Base-by-base conservation (phyloP, 1,139 yeast genomes). In the Neolecta irregularis region DNA sequence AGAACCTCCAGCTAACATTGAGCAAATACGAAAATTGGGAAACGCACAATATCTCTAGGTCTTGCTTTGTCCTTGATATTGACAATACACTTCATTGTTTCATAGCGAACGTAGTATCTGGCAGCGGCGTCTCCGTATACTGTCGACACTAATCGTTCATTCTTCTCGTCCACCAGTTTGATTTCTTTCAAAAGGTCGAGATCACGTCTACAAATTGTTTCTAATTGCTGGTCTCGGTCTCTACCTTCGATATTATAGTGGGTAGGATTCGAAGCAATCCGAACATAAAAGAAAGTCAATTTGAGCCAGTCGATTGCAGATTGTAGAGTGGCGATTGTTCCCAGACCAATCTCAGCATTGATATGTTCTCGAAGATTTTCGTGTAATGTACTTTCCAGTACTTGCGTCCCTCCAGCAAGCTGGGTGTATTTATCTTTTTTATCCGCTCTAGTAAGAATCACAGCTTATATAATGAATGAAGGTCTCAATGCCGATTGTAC, bases 371-470 rank as follows among this genome's bases (percentile, higher is more conserved):
- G 50, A 30, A 64, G 51, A 44, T 60, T 61, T 36, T 54, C 44
- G 46, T 60, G 72, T 34, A 65, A 54, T 22, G 60, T 55, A 45
- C 73, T 70, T 49, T 68, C 74, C n/a, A 69, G 48, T 19, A 55
- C 53, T 39, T 65, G 64, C 18, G 57, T 50, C 0, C 72, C 67
- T 41, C 62, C 52, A 2, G 64, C 48, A 31, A 70, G 47, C 21
- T 56, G 53, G 42, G 62, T 61, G 50, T 68, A 66, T 17, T 50
- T 54, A 2, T 38, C 40, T 29, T 55, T 58, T 35, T 57, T 56
- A 1, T 50, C 50, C 2, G 46, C 41, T 5, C 60, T 60, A 0
- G 78, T 71, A 60, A 70, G 57, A 9, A 72, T 62, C 2, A 70
- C 61, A 3, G 73, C 48, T n/a, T n/a, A n/a, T n/a, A n/a, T n/a